These are phyloP conservation scores for Fusarium chaquense DNA, from an alignment of 2,329 filamentous ascomycete species.

Conservation along the genomic window DNA sequence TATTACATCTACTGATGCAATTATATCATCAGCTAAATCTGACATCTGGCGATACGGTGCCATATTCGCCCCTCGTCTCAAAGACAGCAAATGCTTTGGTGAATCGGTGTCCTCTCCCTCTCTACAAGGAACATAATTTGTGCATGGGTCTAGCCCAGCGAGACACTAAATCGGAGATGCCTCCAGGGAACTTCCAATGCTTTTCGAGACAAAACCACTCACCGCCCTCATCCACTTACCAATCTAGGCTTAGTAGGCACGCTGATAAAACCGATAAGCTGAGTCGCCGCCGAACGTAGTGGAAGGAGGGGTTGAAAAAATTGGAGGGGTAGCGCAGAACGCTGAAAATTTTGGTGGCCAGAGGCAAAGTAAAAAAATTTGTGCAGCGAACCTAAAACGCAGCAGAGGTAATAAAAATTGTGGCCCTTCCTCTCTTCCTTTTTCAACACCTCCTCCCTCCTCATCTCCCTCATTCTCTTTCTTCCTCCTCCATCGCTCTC, in stretches of 20 bases:
- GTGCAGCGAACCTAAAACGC: constrained; percentile 27
- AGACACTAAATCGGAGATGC: constrained; percentile 34
- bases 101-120: constrained; percentile 17
- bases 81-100: constrained; percentile 13
- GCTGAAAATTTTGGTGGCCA: constrained; percentile 33
- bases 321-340: constrained; percentile 42
- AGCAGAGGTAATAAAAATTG: constrained; percentile 44
- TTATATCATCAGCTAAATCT: not conserved
- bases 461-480: constrained; percentile 50
- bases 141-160: constrained; percentile 42
- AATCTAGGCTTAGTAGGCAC: constrained; percentile 30
- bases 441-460: constrained; percentile 44
- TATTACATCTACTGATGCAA: not conserved
- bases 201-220: constrained; percentile 37
- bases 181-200: constrained; percentile 25
- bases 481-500: constrained; percentile 52
- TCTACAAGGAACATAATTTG: constrained; percentile 36
- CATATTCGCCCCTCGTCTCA: constrained; percentile 24
- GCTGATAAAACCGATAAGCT: constrained; percentile 52
- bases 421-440: constrained; percentile 49
- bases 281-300: constrained; percentile 42
- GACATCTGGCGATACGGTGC: not conserved
- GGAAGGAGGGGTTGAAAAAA: constrained; percentile 37
- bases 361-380: constrained; percentile 41
- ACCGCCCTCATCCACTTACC: constrained; percentile 46